Conservation (phyloP, 192 early-diverging fungal genomes). For the Helicostylum pulchrum region DNA sequence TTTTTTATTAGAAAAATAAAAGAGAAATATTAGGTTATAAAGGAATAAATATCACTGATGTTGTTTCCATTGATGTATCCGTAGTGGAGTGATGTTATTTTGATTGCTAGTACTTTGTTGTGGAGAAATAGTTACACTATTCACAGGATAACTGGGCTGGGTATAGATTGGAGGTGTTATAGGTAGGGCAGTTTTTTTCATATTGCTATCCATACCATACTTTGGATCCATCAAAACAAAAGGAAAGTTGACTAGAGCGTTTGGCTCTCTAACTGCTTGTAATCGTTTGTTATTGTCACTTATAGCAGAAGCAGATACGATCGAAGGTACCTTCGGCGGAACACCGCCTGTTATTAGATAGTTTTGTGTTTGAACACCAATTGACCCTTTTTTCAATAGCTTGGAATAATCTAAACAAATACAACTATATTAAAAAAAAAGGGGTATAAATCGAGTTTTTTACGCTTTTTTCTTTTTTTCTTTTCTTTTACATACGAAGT, state of each 20-base stretch:
- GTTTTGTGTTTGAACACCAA: constrained; percentile 9
- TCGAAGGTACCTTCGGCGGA: no score
- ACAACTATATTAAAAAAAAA: not conserved
- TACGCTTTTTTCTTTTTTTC: not conserved
- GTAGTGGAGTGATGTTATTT: not conserved
- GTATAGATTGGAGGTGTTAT: not conserved
- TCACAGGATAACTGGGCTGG: no score
- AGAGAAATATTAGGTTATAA: no score
- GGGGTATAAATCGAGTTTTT: not conserved
- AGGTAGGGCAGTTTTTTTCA: not conserved
- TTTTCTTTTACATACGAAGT: constrained; percentile 64
- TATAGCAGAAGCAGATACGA: no score
- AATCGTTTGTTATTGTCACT: not conserved
- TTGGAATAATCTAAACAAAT: constrained; percentile 13
- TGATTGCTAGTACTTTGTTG: not conserved
- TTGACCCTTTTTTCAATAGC: constrained; percentile 8
- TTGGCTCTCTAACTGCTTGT: not conserved
- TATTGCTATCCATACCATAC: constrained; percentile 2
- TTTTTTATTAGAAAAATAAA: no score
- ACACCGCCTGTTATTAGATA: not conserved
- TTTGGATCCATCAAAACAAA: constrained; percentile 17
- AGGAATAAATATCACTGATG: not conserved
- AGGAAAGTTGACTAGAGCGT: not conserved
- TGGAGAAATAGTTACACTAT: no score
- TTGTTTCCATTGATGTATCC: constrained; percentile 17